A percentile compares a stretch with the other conserved stretches of the same genome.
Conservation (phyloP, 78 protist genomes). For the Dictyostelium capitatum region DNA sequence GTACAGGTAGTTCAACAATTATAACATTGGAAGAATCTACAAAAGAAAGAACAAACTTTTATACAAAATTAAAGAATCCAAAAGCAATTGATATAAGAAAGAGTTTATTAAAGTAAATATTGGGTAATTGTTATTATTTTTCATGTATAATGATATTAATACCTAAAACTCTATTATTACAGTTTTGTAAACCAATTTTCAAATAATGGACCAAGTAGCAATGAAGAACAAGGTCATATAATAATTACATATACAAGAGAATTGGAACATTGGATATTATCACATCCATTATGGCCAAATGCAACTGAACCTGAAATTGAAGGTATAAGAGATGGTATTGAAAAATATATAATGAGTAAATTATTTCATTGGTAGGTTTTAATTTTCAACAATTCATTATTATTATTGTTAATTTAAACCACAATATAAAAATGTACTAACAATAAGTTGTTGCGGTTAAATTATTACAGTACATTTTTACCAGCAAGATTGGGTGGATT, state of each 20-base stretch:
- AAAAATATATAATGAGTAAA: conserved; percentile 75
- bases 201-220: conserved; percentile 45
- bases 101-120: conserved; percentile 50
- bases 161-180: not conserved
- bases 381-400: not conserved
- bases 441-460: not conserved
- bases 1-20: not conserved
- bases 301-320: conserved; percentile 76
- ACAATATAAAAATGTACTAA: not conserved
- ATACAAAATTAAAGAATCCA: conserved; percentile 62
- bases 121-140: not conserved
- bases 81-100: conserved; percentile 70
- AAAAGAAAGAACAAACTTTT: conserved; percentile 48
- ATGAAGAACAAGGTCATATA: conserved; percentile 70
- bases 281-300: conserved; percentile 59
- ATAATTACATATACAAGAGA: conserved; percentile 37
- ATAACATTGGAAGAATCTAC: conserved; percentile 59
- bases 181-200: conserved; percentile 60
- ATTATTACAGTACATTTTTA: conserved; percentile 33
- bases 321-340: conserved; percentile 82
- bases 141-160: not conserved
- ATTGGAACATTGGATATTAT: conserved; percentile 57
- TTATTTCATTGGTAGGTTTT: conserved; percentile 63
- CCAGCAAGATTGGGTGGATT: conserved; percentile 81
- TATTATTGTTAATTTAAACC: not conserved